A percentile compares a stretch with the other conserved stretches of the same genome.
Evolutionary conservation across 345 rosid species (phyloP).

Genomic region (Laguncularia racemosa): DNA sequence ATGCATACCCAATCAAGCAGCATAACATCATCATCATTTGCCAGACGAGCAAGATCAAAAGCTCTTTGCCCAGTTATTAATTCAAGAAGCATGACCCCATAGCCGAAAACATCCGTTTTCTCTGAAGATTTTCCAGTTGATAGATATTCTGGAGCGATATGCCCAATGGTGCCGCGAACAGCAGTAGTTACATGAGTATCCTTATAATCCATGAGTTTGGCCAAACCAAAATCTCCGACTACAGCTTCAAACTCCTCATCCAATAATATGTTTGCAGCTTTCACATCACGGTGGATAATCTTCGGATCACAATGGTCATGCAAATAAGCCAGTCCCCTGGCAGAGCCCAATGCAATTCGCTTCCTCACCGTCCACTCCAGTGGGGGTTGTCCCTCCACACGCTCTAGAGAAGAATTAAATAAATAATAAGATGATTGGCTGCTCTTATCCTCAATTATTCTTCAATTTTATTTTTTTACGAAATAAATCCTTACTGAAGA

Average conservation of each 20-base stretch:
- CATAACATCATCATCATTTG: conserved; percentile 92
- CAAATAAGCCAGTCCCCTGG: conserved; percentile 86
- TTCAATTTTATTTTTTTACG: too few relatives aligned
- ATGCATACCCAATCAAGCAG: conserved; percentile 85
- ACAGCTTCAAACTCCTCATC: conserved; percentile 95
- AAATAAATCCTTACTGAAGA: too few relatives aligned
- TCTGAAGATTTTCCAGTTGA: conserved; percentile 88
- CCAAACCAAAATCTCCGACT: conserved; percentile 94
- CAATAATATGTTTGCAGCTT: conserved; percentile 89
- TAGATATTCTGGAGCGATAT: conserved; percentile 93
- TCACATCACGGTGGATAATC: conserved; percentile 94
- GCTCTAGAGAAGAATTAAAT: conserved; percentile 33
- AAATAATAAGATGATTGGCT: conserved; percentile 4
- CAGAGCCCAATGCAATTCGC: conserved; percentile 76
- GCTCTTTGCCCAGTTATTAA: conserved; percentile 94
- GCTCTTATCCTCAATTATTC: too few relatives aligned
- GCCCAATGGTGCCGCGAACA: conserved; percentile 97
- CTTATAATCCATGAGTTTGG: conserved; percentile 85
- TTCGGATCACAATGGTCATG: conserved; percentile 93
- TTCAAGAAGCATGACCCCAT: conserved; percentile 98
- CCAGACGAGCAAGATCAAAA: conserved; percentile 92
- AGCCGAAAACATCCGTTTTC: conserved; percentile 97
- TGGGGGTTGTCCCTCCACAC: conserved; percentile 36
- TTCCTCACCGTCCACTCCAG: conserved; percentile 68
- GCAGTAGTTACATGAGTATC: conserved; percentile 94